These are phyloP conservation scores for Adansonia grandidieri DNA, from an alignment of 441 rosid genomes.

Conservation along the genomic window DNA sequence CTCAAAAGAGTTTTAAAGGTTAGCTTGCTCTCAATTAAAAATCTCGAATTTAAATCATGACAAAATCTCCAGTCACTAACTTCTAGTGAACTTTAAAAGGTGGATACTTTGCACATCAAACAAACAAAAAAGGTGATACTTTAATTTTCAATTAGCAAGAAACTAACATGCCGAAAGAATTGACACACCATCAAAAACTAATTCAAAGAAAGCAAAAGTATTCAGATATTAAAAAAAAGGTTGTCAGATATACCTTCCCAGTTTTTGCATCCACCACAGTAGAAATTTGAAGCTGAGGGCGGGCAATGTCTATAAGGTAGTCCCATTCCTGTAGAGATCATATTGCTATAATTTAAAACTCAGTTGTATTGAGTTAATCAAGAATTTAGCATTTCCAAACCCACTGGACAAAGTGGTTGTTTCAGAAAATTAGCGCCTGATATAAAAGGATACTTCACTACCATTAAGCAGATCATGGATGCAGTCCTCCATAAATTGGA, in stretches of 20 bases:
- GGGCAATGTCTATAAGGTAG: slow-evolving; percentile 76
- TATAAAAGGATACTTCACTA: slow-evolving; percentile 3
- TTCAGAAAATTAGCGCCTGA: not conserved
- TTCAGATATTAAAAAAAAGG: too few relatives aligned
- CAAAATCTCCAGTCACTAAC: not conserved
- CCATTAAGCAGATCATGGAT: not conserved
- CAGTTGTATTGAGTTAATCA: not conserved
- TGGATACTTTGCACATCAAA: not conserved
- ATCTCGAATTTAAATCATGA: not conserved
- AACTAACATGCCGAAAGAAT: not conserved
- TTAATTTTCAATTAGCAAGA: not conserved
- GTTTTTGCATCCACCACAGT: slow-evolving; percentile 89
- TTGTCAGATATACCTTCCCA: slow-evolving; percentile 63
- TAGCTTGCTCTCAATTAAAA: not conserved
- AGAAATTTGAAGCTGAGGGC: slow-evolving; percentile 75
- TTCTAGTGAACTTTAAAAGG: not conserved
- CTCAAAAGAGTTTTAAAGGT: not conserved
- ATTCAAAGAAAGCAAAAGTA: slow-evolving; percentile 16
- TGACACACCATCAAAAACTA: not conserved
- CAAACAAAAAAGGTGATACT: not conserved
- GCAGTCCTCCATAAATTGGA: not conserved
- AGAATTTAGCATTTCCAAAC: slow-evolving; percentile 6
- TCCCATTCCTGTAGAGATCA: slow-evolving; percentile 80
- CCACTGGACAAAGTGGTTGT: not conserved
- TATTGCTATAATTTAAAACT: slow-evolving; percentile 18